Conservation (phyloP, 2,329 filamentous ascomycete genomes). For the Claviceps pusilla region DNA sequence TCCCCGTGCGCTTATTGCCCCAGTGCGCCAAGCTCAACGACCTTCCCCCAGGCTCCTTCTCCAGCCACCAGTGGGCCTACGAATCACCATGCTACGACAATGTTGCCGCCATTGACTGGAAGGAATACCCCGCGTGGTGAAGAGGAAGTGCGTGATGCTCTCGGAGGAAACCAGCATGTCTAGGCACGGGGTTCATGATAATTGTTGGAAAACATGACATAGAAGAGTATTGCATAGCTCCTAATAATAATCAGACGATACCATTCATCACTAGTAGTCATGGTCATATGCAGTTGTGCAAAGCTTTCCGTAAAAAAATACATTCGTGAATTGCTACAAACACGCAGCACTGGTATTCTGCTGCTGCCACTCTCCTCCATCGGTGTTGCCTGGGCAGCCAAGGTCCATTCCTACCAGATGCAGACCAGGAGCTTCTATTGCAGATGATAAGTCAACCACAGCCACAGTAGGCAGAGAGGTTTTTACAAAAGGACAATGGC, state of each 20-base stretch:
- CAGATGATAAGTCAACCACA: no score
- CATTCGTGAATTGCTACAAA: not conserved
- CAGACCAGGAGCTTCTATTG: no score
- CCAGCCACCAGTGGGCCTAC: slow-evolving; percentile 25
- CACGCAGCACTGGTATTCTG: not conserved
- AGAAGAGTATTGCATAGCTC: not conserved
- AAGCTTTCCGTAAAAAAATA: not conserved
- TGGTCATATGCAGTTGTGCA: not conserved
- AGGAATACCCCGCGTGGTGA: slow-evolving; percentile 11
- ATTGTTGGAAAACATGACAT: not conserved
- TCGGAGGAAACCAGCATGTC: not conserved
- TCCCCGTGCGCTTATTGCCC: slow-evolving; percentile 26
- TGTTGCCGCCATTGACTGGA: slow-evolving; percentile 17
- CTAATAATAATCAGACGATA: not conserved
- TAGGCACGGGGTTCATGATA: not conserved
- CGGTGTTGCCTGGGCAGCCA: no score
- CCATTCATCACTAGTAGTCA: not conserved
- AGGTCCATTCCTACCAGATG: no score
- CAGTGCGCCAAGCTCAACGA: slow-evolving; percentile 25
- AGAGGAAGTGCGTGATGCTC: not conserved
- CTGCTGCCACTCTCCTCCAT: no score
- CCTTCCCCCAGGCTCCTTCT: slow-evolving; percentile 19
- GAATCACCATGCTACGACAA: slow-evolving; percentile 26
- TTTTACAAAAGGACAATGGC: no score
- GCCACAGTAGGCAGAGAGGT: no score